Base-by-base conservation (phyloP, 1,284 basidiomycete species). In the Termitomyces sp. region DNA sequence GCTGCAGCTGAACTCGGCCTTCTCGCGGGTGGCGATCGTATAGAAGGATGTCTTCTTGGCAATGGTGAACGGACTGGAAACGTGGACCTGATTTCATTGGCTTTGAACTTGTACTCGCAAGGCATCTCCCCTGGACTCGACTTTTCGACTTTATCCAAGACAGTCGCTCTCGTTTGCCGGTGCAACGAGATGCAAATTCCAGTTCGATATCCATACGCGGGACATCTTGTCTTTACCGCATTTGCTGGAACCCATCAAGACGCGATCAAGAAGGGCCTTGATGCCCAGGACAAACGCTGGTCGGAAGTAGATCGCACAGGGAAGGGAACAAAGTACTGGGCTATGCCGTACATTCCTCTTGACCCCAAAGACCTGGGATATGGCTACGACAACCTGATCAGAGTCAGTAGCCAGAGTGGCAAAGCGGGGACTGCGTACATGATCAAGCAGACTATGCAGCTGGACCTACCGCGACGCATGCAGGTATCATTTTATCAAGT, bases 41-140 rank as follows among this genome's bases (percentile, higher is more conserved):
- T 95, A 55, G 92, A 95, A 68, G 92, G 92, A 13, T 94, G 92
- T 61, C 78, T 95, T 38, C 89, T 95, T 56, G 92, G 93, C 19
- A 95, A 95, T 65, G 92, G 92, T 57, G 92, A 95, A 73, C 84
- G 93, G 30, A 95, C 92, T 12, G 92, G 92, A 50, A 95, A 95
- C 66, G 92, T 95, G 61, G 93, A 95, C 69, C 74, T 95, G 57
- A 91, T 94, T 64, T 94, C 90, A 54, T 83, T 95, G 45, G 93
- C 89, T 26, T 77, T 95, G 61, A 95, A 95, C 74, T 79, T 89
- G 61, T 95, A 93, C 71, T 90, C 90, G 12, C 93, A 95, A 73
- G 92, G 93, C 43, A 81, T 94, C 62, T 70, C 78, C 46, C 93
- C 93, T 17, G 73, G 83, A 33, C 80, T 95, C 59, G 90, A 94